phyloP scores from a whole-genome alignment of 2,329 filamentous ascomycete genomes.

The Penicillium sp. region DNA sequence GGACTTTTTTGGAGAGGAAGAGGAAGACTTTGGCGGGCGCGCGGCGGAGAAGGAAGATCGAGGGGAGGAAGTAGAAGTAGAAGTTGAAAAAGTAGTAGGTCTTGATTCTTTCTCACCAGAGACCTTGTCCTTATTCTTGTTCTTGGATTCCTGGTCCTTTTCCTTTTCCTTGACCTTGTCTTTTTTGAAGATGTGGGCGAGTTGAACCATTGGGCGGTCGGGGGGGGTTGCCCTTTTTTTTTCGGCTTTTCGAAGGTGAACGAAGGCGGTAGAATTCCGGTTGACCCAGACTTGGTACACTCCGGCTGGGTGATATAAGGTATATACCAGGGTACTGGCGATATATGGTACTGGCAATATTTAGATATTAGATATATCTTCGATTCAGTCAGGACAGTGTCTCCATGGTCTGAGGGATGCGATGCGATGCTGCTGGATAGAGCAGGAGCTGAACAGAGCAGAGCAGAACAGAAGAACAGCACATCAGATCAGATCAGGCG shows the following conservation, averaged over 20 bases:
- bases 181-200: conserved; percentile 34
- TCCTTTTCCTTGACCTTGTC: conserved; percentile 31
- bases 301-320: too few species aligned
- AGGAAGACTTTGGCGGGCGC: conserved; percentile 24
- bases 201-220: conserved; percentile 29
- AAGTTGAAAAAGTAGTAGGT: not conserved
- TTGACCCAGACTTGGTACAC: too few species aligned
- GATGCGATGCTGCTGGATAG: too few species aligned
- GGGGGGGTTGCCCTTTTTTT: conserved; percentile 18
- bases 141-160: conserved; percentile 15
- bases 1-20: conserved; percentile 24
- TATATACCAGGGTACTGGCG: too few species aligned
- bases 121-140: conserved; percentile 23
- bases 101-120: not conserved
- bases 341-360: too few species aligned
- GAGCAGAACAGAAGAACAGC: conserved; percentile 10
- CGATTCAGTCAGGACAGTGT: too few species aligned
- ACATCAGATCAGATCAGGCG: too few species aligned
- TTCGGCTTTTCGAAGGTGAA: conserved; percentile 38
- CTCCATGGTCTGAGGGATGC: too few species aligned
- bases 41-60: conserved; percentile 40
- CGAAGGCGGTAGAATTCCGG: conserved; percentile 46
- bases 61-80: conserved; percentile 39
- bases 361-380: too few species aligned
- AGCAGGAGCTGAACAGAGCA: not conserved